Evolutionary conservation across 169 alveolate species (phyloP).

Genomic region (Plasmodium gaboni): DNA sequence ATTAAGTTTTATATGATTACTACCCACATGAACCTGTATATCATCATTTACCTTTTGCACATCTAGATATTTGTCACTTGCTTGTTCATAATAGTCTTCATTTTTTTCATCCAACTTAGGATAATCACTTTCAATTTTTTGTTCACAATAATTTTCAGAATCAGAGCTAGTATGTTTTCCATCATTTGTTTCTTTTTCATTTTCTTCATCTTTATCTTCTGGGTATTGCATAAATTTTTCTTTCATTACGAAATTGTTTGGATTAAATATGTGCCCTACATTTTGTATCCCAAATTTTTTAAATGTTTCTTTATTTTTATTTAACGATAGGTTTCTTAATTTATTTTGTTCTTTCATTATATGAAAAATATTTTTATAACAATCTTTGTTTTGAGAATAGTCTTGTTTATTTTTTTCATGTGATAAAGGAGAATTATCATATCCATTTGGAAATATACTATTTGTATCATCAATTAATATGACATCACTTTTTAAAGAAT

Average conservation of each 20-base stretch:
- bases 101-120: not conserved
- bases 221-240: not conserved
- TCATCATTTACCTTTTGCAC: not conserved
- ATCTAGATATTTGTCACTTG: not conserved
- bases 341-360: conserved; percentile 1
- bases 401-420: not conserved
- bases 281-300: not conserved
- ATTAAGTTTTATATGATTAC: not conserved
- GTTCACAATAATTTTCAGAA: not conserved
- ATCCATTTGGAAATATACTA: no score
- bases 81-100: not conserved
- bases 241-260: not conserved
- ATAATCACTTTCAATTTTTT: not conserved
- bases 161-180: not conserved
- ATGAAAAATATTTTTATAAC: not conserved
- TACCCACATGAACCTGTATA: not conserved
- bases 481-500: no score
- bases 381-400: not conserved
- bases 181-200: not conserved
- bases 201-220: not conserved
- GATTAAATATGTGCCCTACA: not conserved
- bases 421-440: no score
- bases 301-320: not conserved
- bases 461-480: no score
- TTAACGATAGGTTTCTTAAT: not conserved